phyloP scores from a whole-genome alignment of 192 early-diverging fungal species.

The Diversispora epigaea region DNA sequence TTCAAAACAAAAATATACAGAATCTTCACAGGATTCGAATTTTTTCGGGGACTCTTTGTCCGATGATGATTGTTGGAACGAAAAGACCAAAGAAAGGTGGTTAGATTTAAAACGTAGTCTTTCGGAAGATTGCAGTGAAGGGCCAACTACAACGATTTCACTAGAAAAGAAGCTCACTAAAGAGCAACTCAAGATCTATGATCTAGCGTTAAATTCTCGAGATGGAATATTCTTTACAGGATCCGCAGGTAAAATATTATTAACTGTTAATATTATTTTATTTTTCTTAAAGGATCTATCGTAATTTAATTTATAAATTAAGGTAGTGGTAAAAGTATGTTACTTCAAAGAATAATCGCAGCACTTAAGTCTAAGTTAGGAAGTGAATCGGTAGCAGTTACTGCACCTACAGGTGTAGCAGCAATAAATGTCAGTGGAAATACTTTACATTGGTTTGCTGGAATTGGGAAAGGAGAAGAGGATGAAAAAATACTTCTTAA shows the following conservation, averaged over 20 bases:
- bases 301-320: not conserved
- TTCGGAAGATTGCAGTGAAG: not conserved
- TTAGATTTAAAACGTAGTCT: not conserved
- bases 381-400: conserved; percentile 49
- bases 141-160: not conserved
- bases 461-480: conserved; percentile 62
- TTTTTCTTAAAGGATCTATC: not conserved
- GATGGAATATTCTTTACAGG: conserved; percentile 61
- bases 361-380: conserved; percentile 26
- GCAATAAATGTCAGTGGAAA: conserved; percentile 59
- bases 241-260: conserved; percentile 37
- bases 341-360: conserved; percentile 44
- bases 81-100: not conserved
- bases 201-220: conserved; percentile 39
- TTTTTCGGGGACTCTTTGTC: not conserved
- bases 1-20: no score
- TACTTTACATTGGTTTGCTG: conserved; percentile 61
- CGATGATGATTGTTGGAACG: not conserved
- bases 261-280: not conserved
- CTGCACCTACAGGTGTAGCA: conserved; percentile 59
- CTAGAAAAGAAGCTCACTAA: conserved; percentile 5
- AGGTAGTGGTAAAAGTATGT: conserved; percentile 47
- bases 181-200: conserved; percentile 36
- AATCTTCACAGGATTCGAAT: not conserved
- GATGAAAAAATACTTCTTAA: conserved; percentile 27